Conservation (phyloP, 192 early-diverging fungal species). For the Phycomyces nitens region DNA sequence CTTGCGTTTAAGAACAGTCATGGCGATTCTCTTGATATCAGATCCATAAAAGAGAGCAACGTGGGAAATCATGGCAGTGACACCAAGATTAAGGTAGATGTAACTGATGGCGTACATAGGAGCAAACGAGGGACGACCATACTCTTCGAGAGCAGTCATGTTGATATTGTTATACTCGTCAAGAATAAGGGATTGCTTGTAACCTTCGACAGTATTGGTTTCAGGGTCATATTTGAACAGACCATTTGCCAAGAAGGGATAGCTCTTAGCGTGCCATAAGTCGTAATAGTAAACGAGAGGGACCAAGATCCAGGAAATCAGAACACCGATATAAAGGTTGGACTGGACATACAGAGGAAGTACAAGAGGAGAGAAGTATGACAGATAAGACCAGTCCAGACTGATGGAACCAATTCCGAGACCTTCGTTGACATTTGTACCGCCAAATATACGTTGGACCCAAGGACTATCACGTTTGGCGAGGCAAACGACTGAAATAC, state of each 20-base stretch:
- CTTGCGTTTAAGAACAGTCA: constrained; percentile 38
- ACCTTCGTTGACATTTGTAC: constrained; percentile 31
- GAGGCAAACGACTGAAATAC: constrained; percentile 34
- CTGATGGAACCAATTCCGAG: constrained; percentile 36
- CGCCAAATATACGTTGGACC: constrained; percentile 36
- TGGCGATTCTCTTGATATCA: constrained; percentile 51
- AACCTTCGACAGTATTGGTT: constrained; percentile 39
- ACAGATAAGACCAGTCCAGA: constrained; percentile 40
- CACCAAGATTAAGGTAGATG: constrained; percentile 50
- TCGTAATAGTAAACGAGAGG: constrained; percentile 57
- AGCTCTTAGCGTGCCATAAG: constrained; percentile 46
- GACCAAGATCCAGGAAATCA: constrained; percentile 47
- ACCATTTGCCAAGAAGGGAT: constrained; percentile 48
- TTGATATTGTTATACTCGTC: constrained; percentile 45
- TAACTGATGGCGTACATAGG: constrained; percentile 60
- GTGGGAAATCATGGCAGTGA: constrained; percentile 59
- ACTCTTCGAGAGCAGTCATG: constrained; percentile 34
- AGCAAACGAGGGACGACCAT: constrained; percentile 49
- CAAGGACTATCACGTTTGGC: constrained; percentile 26
- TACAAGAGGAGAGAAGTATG: constrained; percentile 36
- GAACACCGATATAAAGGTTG: constrained; percentile 63
- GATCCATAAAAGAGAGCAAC: constrained; percentile 61
- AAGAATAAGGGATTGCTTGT: constrained; percentile 35
- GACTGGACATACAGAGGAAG: constrained; percentile 67
- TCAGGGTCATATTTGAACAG: constrained; percentile 41